These are phyloP conservation scores for Plantago coronopus DNA, from an alignment of 305 asterid genomes.

Conservation along the genomic window DNA sequence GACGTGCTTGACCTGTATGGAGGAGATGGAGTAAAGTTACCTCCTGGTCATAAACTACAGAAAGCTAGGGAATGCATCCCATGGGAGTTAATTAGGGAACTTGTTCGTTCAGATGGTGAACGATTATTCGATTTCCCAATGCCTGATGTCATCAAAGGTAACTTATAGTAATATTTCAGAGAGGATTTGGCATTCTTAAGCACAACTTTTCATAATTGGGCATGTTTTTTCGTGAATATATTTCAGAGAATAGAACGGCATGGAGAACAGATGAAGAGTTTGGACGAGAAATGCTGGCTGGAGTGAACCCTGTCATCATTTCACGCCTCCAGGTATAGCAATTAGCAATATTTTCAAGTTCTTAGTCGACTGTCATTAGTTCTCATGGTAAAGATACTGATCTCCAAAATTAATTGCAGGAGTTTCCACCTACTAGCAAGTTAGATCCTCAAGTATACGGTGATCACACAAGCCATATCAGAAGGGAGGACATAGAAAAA, in stretches of 20 bases:
- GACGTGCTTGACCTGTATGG: constrained; percentile 45
- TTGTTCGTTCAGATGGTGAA: constrained; percentile 51
- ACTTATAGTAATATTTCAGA: not conserved
- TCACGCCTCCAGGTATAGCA: constrained; percentile 37
- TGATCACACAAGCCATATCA: constrained; percentile 42
- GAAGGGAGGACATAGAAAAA: constrained; percentile 35
- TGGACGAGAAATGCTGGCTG: constrained; percentile 65
- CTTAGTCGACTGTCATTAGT: not conserved
- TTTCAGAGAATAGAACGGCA: constrained; percentile 46
- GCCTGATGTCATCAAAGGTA: constrained; percentile 57
- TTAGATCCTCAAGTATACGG: constrained; percentile 43
- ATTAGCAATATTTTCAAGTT: not conserved
- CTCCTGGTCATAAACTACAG: constrained; percentile 23
- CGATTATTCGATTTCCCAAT: constrained; percentile 37
- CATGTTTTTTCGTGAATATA: not conserved
- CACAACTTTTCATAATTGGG: not conserved
- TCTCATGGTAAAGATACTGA: not conserved
- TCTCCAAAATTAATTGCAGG: constrained; percentile 28
- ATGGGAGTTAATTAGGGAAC: constrained; percentile 47
- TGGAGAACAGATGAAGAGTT: constrained; percentile 73
- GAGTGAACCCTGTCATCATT: constrained; percentile 59
- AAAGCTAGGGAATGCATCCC: constrained; percentile 37
- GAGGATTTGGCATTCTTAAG: no score
- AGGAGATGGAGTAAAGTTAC: constrained; percentile 39
- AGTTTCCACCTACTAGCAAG: constrained; percentile 54